Evolutionary conservation across 495 filamentous ascomycete species (phyloP), one percentile per base, ranked within the genome.

Genomic region (Talaromyces wortmannii): DNA sequence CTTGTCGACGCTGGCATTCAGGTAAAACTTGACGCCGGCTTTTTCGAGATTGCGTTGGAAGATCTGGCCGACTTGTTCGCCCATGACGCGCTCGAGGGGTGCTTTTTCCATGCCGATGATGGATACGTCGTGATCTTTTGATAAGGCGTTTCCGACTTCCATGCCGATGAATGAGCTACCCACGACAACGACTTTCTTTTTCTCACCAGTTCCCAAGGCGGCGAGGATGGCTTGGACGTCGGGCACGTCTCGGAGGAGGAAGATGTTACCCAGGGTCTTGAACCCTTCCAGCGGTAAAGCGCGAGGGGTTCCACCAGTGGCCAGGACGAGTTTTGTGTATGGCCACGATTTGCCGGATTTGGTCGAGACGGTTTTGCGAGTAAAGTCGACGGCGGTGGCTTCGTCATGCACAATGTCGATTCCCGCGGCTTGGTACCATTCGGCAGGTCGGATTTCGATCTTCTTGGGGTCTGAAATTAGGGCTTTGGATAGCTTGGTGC

Each of bases 151-250:
- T 43, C 86, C 90, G 30, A 96, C 81, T 71, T 98, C 94, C 92
- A 98, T 95, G 40, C 94, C 86, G 67, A 98, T 98, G 70, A 98
- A 97, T 47, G 88, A 91, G 52, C 83, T 88, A 16, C 94, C 94
- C 53, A 98, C 82, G 15, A 98, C 78, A 36, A 96, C 91, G 61
- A 97, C 82, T 70, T 95, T 95, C 77, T 94, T 96, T 44, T 84
- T 85, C 6, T 78, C 62, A 12, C 86, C 81, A n/a, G 23, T 23
- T 23, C 89, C 90, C 15, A 92, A 83, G 4, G 90, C 91, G 6
- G 69, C 73, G 29, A 87, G 72, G 61, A 98, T 97, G 49, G 70
- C 71, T 65, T 92, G 78, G 11, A 85, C 83, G 61, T 97, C 86
- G 16, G 81, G 76, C 15, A 96, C 73, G 7, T 78, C 79, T 47